Evolutionary conservation across 176 grass and related monocot genomes (phyloP).

Genomic region (Phoenix dactylifera): DNA sequence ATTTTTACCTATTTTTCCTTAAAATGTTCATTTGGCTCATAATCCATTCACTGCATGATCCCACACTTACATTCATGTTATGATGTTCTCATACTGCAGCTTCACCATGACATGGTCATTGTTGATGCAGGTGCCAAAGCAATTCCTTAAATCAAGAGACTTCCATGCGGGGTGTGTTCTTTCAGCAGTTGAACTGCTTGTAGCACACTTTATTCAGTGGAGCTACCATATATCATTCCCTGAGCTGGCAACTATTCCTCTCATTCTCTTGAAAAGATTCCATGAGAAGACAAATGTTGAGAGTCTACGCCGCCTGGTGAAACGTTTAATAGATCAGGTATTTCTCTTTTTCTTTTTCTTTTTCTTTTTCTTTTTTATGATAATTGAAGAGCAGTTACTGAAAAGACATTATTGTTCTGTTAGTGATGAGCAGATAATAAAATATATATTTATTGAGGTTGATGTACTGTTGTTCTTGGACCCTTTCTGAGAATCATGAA

Average conservation of each 20-base stretch:
- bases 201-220: constrained; percentile 77
- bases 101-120: not conserved
- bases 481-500: no score
- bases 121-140: constrained; percentile 48
- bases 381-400: no score
- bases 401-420: constrained; percentile 1
- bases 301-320: constrained; percentile 46
- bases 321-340: constrained; percentile 86
- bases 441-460: no score
- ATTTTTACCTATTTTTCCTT: no score
- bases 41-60: no score
- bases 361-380: not conserved
- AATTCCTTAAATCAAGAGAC: constrained; percentile 45
- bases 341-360: no score
- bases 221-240: constrained; percentile 91
- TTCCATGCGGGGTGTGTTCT: constrained; percentile 71
- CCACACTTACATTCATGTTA: no score
- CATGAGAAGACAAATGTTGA: constrained; percentile 46
- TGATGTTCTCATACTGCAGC: no score
- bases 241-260: constrained; percentile 71
- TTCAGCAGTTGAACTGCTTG: constrained; percentile 53
- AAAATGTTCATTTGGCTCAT: no score
- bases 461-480: no score
- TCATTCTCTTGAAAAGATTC: constrained; percentile 75
- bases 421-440: no score